phyloP scores from a whole-genome alignment of 1,284 basidiomycete genomes.

The Fomitopsis pinicola region DNA sequence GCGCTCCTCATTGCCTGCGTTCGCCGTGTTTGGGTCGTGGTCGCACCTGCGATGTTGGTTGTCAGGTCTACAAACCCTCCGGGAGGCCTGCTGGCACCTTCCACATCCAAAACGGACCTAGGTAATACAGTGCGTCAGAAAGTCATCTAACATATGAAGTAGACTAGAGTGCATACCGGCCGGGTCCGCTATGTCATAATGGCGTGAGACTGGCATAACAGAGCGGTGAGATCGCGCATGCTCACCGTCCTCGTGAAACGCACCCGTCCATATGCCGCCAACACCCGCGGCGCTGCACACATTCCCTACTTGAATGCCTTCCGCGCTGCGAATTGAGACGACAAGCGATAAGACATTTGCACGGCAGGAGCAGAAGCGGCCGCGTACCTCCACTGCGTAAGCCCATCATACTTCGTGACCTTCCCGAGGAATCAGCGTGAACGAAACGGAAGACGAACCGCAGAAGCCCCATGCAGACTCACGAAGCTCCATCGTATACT shows the following conservation, averaged over 20 bases:
- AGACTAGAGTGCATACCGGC: constrained; percentile 38
- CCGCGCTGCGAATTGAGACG: constrained; percentile 33
- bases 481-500: constrained; percentile 63
- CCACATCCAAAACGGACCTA: constrained; percentile 64
- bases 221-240: constrained; percentile 1
- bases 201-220: neutral
- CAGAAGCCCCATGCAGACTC: constrained; percentile 24
- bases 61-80: constrained; percentile 8
- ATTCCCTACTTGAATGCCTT: constrained; percentile 60
- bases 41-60: constrained; percentile 3
- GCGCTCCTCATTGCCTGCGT: neutral
- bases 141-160: neutral
- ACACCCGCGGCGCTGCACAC: constrained; percentile 60
- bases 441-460: constrained; percentile 6
- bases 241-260: constrained; percentile 51
- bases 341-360: neutral
- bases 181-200: constrained; percentile 43
- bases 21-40: neutral
- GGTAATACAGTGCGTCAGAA: neutral
- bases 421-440: constrained; percentile 4
- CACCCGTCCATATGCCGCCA: constrained; percentile 62
- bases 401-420: constrained; percentile 22
- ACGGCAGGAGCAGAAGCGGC: neutral
- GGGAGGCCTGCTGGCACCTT: constrained; percentile 35
- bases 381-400: constrained; percentile 22